Conservation (phyloP, 2,329 filamentous ascomycete genomes). For the Immersiporthe knoxdaviesiana region DNA sequence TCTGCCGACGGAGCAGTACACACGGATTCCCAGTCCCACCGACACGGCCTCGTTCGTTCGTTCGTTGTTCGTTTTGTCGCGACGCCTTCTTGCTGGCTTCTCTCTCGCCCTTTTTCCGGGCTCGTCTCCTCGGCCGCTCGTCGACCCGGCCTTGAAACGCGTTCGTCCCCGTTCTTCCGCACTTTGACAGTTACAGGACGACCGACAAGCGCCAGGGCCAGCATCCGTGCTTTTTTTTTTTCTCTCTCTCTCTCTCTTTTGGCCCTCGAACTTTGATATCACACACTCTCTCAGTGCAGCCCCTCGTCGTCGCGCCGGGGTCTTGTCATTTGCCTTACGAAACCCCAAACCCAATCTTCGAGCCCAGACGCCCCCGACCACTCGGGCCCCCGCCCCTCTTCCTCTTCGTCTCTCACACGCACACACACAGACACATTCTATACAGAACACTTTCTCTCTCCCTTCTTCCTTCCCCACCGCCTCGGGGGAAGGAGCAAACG, state of each 20-base stretch:
- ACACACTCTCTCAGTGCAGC: background rate
- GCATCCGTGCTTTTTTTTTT: background rate
- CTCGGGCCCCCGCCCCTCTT: background rate
- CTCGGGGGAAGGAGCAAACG: background rate
- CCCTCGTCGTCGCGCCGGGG: background rate
- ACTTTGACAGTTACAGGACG: background rate
- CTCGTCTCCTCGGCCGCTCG: constrained; percentile 6
- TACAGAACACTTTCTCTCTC: background rate
- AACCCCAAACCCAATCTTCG: background rate
- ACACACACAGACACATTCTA: background rate
- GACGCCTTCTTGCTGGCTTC: too few species aligned
- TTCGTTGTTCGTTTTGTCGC: background rate
- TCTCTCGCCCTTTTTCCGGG: background rate
- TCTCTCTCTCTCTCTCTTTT: background rate
- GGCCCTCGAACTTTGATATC: background rate
- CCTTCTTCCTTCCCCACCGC: constrained; percentile 4
- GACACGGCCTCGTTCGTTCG: too few species aligned
- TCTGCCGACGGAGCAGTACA: background rate
- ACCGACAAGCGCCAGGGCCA: background rate
- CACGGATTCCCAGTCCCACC: too few species aligned
- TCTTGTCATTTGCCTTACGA: background rate
- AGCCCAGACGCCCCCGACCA: background rate
- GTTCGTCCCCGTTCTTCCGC: background rate
- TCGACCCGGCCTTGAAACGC: constrained; percentile 13
- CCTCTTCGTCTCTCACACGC: background rate